phyloP scores from a whole-genome alignment of 495 filamentous ascomycete genomes.

The Penicillium salamii region DNA sequence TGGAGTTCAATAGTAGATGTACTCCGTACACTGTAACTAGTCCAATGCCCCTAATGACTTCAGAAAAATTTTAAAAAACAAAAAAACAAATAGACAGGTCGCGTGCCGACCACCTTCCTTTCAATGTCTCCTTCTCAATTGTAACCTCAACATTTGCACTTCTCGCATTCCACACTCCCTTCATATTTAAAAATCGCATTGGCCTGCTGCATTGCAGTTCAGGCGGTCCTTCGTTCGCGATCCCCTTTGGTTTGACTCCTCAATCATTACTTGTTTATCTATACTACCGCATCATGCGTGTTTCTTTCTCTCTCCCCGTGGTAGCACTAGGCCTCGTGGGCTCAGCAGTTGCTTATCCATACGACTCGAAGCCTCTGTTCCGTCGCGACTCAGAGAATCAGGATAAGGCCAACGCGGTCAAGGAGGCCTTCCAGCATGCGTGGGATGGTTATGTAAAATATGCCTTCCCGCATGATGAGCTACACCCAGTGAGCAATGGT shows the following conservation, averaged over 20 bases:
- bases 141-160: constrained; percentile 2
- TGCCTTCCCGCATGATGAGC: constrained; percentile 76
- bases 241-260: neutral
- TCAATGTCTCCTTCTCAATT: constrained; percentile 4
- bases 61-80: too few species aligned
- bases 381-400: constrained; percentile 8
- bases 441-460: constrained; percentile 82
- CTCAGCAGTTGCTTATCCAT: constrained; percentile 21
- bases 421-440: constrained; percentile 69
- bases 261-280: neutral
- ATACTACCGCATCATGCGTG: constrained; percentile 25
- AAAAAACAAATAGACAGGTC: constrained; percentile 9
- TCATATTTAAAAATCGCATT: constrained; percentile 16
- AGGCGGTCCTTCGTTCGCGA: constrained; percentile 13
- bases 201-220: constrained; percentile 8
- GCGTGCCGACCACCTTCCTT: constrained; percentile 17
- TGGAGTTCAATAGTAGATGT: neutral
- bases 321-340: constrained; percentile 26
- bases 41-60: too few species aligned
- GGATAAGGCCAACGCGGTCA: constrained; percentile 61
- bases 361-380: constrained; percentile 9
- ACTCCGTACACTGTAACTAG: too few species aligned
- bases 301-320: constrained; percentile 26
- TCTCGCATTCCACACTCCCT: neutral
- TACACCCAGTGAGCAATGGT: constrained; percentile 64